phyloP scores from a whole-genome alignment of 1,139 yeast genomes.

The Kluyveromyces sp. region DNA sequence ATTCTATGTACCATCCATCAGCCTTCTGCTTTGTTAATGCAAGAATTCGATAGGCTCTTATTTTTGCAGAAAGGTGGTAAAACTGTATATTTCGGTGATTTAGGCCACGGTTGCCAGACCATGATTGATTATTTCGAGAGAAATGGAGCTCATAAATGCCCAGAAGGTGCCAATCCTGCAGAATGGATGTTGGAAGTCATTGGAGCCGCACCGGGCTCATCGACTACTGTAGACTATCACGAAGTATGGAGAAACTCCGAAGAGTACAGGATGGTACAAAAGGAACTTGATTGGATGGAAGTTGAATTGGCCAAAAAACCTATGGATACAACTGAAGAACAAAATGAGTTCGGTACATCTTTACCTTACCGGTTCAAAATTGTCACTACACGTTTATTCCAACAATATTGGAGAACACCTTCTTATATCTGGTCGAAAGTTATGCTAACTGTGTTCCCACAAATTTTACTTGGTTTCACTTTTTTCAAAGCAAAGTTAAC shows the following conservation, averaged over 20 bases:
- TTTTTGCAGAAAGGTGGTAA: slow-evolving; percentile 68
- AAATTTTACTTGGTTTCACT: slow-evolving; percentile 51
- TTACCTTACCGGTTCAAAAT: slow-evolving; percentile 42
- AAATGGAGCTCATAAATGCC: slow-evolving; percentile 60
- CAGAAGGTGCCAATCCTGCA: slow-evolving; percentile 66
- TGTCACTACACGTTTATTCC: slow-evolving; percentile 48
- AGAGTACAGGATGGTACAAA: slow-evolving; percentile 41
- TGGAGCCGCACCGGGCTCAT: slow-evolving; percentile 75
- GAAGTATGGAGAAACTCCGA: slow-evolving; percentile 58
- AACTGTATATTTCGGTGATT: slow-evolving; percentile 75
- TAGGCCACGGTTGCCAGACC: slow-evolving; percentile 55
- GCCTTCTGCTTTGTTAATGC: slow-evolving; percentile 70
- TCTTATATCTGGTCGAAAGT: slow-evolving; percentile 60
- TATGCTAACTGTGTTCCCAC: slow-evolving; percentile 39
- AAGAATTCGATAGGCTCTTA: slow-evolving; percentile 68
- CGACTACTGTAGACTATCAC: slow-evolving; percentile 54
- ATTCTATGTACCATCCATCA: slow-evolving; percentile 78
- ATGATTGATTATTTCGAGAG: slow-evolving; percentile 62
- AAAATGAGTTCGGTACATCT: slow-evolving; percentile 35
- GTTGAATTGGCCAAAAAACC: slow-evolving; percentile 33
- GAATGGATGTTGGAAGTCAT: slow-evolving; percentile 79
- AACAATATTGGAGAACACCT: slow-evolving; percentile 75
- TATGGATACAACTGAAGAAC: slow-evolving; percentile 31
- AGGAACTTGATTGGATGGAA: slow-evolving; percentile 41
- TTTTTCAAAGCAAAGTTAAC: slow-evolving; percentile 57